These are phyloP conservation scores for Pythium diclinum DNA, from an alignment of 352 stramenopile species.

Conservation along the genomic window DNA sequence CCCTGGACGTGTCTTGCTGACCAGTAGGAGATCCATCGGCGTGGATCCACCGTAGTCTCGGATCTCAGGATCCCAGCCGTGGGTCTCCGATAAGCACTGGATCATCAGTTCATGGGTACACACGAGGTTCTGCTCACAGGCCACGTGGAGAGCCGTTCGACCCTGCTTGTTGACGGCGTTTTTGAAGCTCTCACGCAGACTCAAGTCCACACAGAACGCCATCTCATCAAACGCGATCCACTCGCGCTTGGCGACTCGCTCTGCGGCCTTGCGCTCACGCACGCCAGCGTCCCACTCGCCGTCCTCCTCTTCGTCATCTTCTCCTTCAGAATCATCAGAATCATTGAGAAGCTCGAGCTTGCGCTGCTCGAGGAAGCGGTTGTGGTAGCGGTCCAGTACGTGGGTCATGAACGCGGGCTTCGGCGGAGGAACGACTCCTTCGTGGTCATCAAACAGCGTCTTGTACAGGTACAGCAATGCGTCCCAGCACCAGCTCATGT, in stretches of 20 bases:
- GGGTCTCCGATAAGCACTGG: constrained; percentile 42
- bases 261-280: constrained; percentile 15
- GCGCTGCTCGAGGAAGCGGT: constrained; percentile 20
- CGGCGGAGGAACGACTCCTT: constrained; percentile 8
- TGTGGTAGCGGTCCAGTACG: constrained; percentile 41
- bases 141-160: constrained; percentile 60
- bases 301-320: constrained; percentile 30
- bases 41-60: constrained; percentile 41
- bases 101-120: constrained; percentile 75
- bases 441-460: constrained; percentile 29
- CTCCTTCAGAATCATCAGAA: constrained; percentile 29
- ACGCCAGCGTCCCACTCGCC: constrained; percentile 34
- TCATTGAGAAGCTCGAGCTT: constrained; percentile 22
- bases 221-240: constrained; percentile 49
- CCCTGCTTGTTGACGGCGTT: constrained; percentile 63
- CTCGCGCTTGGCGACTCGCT: constrained; percentile 24
- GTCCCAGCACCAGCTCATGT: constrained; percentile 62
- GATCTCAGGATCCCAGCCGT: constrained; percentile 54
- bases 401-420: constrained; percentile 34
- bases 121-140: constrained; percentile 80
- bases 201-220: constrained; percentile 62
- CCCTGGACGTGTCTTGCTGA: constrained; percentile 50
- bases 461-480: constrained; percentile 41
- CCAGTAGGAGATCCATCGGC: constrained; percentile 46
- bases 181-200: constrained; percentile 60